Percentiles rank a stretch among this genome's conserved stretches.
phyloP scores from a whole-genome alignment of 352 stramenopile species.

The Phytopythium kandeliae region DNA sequence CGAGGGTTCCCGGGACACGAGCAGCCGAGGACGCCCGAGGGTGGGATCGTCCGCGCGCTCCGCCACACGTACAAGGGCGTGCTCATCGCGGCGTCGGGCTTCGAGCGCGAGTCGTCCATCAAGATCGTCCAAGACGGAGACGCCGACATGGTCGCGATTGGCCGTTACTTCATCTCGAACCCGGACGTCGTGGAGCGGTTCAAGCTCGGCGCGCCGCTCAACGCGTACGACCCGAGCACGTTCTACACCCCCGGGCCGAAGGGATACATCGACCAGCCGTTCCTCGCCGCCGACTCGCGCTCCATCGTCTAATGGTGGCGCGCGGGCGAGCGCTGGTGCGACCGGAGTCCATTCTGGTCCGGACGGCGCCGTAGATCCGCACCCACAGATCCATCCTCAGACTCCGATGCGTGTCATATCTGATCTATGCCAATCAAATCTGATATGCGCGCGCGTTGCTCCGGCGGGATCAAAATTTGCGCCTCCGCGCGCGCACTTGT shows the following conservation, averaged over 20 bases:
- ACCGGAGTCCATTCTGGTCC: too few species aligned
- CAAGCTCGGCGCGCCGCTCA: conserved; percentile 21
- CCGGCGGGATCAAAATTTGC: too few species aligned
- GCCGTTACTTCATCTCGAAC: conserved; percentile 55
- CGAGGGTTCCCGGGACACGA: conserved; percentile 19
- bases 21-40: conserved; percentile 12
- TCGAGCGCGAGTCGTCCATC: conserved; percentile 26
- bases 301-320: too few species aligned
- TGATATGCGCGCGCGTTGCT: too few species aligned
- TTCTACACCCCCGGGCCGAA: conserved; percentile 29
- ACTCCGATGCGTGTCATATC: too few species aligned
- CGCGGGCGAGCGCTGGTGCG: background rate
- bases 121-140: conserved; percentile 31
- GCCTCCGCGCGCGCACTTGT: too few species aligned
- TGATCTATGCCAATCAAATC: too few species aligned
- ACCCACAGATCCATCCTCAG: too few species aligned
- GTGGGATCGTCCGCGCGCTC: conserved; percentile 27
- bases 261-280: conserved; percentile 48
- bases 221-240: conserved; percentile 28
- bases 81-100: conserved; percentile 6
- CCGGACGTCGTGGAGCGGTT: conserved; percentile 63
- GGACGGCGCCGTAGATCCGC: too few species aligned
- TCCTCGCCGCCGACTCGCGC: conserved; percentile 6
- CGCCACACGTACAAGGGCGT: conserved; percentile 48
- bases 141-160: conserved; percentile 51